A percentile compares a stretch with the other conserved stretches of the same genome.
phyloP scores from a whole-genome alignment of 2,329 filamentous ascomycete species.

The Apiospora sp. region DNA sequence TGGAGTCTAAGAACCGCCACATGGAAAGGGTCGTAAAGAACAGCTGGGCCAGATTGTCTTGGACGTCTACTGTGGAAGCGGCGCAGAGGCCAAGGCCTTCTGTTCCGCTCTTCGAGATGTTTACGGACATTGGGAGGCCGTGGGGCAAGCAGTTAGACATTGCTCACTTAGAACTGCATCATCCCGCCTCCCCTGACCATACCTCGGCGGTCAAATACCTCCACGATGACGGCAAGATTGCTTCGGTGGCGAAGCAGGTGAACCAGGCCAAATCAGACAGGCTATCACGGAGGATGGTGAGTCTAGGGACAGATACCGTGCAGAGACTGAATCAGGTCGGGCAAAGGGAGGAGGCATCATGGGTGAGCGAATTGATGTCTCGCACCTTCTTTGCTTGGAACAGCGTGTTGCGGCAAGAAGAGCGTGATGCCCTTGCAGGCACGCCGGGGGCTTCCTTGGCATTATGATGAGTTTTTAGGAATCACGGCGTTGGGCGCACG shows the following conservation, averaged over 20 bases:
- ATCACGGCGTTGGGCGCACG: neutral
- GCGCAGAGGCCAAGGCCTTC: conserved; percentile 55
- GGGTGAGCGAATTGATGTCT: conserved; percentile 29
- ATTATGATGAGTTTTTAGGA: neutral
- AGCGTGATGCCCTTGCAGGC: neutral
- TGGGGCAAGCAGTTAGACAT: conserved; percentile 52
- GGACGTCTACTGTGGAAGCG: conserved; percentile 60
- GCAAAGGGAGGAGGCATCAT: conserved; percentile 27
- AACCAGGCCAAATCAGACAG: conserved; percentile 10
- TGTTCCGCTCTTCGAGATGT: conserved; percentile 59
- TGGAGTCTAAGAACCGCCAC: conserved; percentile 44
- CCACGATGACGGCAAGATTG: conserved; percentile 28
- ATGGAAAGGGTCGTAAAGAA: conserved; percentile 48
- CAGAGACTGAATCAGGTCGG: conserved; percentile 26
- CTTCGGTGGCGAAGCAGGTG: neutral
- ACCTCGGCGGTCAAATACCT: conserved; percentile 57
- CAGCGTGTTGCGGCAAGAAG: conserved; percentile 1
- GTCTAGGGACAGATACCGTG: conserved; percentile 28
- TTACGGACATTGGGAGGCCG: conserved; percentile 55
- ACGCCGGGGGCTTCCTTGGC: neutral
- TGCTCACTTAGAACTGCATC: conserved; percentile 63
- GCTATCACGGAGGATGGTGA: conserved; percentile 24
- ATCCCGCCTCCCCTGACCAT: conserved; percentile 59
- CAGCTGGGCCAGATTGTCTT: conserved; percentile 59
- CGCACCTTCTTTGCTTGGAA: conserved; percentile 30